Evolutionary conservation across 495 filamentous ascomycete genomes (phyloP), one percentile per base, ranked within the genome.

Genomic region (Gamarada debralockiae): DNA sequence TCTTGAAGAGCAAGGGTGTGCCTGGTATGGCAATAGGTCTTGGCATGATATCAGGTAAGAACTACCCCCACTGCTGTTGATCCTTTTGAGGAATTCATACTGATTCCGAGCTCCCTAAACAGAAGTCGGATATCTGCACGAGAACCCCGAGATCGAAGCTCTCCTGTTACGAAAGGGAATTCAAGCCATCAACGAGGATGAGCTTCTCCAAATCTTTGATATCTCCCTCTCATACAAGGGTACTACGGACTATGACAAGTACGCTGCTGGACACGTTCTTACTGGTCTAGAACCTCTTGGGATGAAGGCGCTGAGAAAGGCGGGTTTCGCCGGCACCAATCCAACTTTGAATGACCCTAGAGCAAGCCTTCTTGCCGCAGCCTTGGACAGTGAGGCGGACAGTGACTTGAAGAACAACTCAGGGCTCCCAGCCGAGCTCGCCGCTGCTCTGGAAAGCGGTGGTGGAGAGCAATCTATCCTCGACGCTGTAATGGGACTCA

Each of bases 11-110:
- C 1, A 65, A 59, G 23, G 76, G 74, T 9, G 61, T 75, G 5
- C 72, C 76, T 12, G 72, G 71, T 9, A 69, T 72, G 0, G 74
- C 73, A 14, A 64, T 84, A 21, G 74, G 79, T 34, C 65, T 85
- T 63, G 50, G 81, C 1, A 66, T 64, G 10, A 68, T 74, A 2
- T 58, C 55, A 0, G 71, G 67, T 4, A 60, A 56, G 2, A 71
- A 71, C 25, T 48, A 31, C 24, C n/a, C 49, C n/a, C 46, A 51
- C 34, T n/a, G n/a, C n/a, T n/a, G n/a, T n/a, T n/a, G n/a, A n/a
- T n/a, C n/a, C n/a, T n/a, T n/a, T n/a, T n/a, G n/a, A n/a, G n/a
- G n/a, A n/a, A n/a, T n/a, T n/a, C n/a, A n/a, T n/a, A n/a, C n/a
- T n/a, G n/a, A n/a, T n/a, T n/a, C n/a, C n/a, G n/a, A n/a, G n/a